Base-by-base conservation (phyloP, 768 basidiomycete species). In the Mycena albidolilacea region DNA sequence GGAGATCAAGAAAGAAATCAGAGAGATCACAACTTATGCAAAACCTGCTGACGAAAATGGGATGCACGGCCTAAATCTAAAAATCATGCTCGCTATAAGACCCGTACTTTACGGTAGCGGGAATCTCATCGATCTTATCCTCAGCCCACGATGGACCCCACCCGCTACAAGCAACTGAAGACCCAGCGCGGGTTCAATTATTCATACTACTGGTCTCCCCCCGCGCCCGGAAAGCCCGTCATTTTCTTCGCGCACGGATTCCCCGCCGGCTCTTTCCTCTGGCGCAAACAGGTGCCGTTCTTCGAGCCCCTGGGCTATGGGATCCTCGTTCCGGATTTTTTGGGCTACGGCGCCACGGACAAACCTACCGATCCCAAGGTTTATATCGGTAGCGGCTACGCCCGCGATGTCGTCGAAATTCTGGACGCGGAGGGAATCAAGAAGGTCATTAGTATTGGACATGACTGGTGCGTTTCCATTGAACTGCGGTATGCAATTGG, bases 271-370 rank as follows among this genome's bases (percentile, higher is more conserved):
- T 81, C 86, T 0, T 76, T 78, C 64, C 81, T 84, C 72, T 88
- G 87, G 87, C 78, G 78, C 38, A 76, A 82, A 50, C 84, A 86
- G 75, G 80, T 85, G n/a, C 66, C 76, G 9, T 83, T 80, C 72
- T 85, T 87, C 78, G 69, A 78, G 41, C 75, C 73, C 7, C 73
- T 79, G 44, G 86, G 87, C 19, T 88, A 87, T 73, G 83, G 85
- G 7, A 73, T 90, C 63, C 79, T 90, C 61, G 85, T 82, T 4
- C 88, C 87, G 1, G 88, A 90, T 75, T 83, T 23, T 87, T 82
- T 90, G 48, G 89, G 89, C 5, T 89, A 87, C 70, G 89, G 88
- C 14, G 84, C 82, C 2, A 88, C 88, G 12, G 82, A 82, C 74
- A 87, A 88, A 69, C 88, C 89, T 4, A 67, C 73, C 0, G 84